These are phyloP conservation scores for Salix koriyanagi DNA, from an alignment of 345 rosid species.

Conservation along the genomic window DNA sequence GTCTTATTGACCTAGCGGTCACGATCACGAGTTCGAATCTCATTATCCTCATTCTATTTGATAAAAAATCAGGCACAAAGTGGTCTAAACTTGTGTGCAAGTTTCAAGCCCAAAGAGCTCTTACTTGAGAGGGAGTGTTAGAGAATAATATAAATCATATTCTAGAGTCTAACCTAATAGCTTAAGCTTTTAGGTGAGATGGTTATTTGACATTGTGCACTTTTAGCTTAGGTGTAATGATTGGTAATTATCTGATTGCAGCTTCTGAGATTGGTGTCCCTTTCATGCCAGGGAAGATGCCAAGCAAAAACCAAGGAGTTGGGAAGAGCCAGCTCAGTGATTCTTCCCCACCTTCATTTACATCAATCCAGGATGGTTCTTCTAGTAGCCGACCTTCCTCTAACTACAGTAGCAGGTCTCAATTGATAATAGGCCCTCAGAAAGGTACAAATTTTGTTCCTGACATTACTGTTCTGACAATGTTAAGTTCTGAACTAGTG, in stretches of 20 bases:
- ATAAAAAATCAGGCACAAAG: too few relatives aligned
- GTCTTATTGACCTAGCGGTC: too few relatives aligned
- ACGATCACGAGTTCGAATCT: too few relatives aligned
- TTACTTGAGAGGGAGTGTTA: too few relatives aligned
- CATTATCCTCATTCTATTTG: too few relatives aligned
- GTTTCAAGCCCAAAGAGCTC: too few relatives aligned
- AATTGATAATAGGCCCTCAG: conserved; percentile 53
- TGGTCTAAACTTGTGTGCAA: too few relatives aligned
- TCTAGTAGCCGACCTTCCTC: conserved; percentile 70
- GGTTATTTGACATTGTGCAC: not conserved
- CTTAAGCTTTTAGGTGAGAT: too few relatives aligned
- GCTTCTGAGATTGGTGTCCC: conserved; percentile 41
- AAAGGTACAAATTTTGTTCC: conserved; percentile 44
- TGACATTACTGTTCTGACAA: not conserved
- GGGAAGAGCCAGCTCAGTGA: conserved; percentile 49
- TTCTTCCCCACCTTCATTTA: conserved; percentile 45
- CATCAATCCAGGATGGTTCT: conserved; percentile 51
- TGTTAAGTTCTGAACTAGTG: not conserved
- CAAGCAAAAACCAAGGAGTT: conserved; percentile 48
- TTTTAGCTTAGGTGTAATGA: conserved; percentile 6
- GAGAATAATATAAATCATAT: too few relatives aligned
- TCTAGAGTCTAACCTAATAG: too few relatives aligned
- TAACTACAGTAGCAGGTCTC: conserved; percentile 64
- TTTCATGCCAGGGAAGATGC: conserved; percentile 41
- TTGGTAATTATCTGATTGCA: conserved; percentile 23